Percentiles rank a stretch among this genome's conserved stretches.
Conservation (phyloP, 2,329 filamentous ascomycete species). For the Alternaria incomplexa region DNA sequence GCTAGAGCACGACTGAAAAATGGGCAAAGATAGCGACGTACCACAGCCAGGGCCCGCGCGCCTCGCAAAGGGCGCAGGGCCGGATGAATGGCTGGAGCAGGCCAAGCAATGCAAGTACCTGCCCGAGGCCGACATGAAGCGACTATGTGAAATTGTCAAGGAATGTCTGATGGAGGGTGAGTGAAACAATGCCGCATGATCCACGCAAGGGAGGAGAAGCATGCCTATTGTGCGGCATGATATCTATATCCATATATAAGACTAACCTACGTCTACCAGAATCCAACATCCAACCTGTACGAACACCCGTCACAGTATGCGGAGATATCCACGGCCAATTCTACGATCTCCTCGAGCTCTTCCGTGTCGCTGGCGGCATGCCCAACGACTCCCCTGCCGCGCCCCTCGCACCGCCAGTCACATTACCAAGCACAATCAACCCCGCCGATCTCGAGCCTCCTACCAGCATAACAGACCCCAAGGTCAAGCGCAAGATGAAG, state of each 20-base stretch:
- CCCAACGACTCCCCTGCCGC: slow-evolving; percentile 71
- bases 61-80: slow-evolving; percentile 79
- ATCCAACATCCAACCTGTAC: slow-evolving; percentile 98
- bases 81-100: slow-evolving; percentile 95
- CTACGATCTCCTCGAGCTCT: slow-evolving; percentile 95
- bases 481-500: slow-evolving; percentile 83
- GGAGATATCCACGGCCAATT: slow-evolving; percentile 99
- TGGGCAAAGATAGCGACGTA: slow-evolving; percentile 65
- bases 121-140: slow-evolving; percentile 96
- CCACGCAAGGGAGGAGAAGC: not conserved
- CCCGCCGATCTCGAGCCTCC: slow-evolving; percentile 94
- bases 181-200: slow-evolving; percentile 11
- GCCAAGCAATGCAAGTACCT: slow-evolving; percentile 98
- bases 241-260: not conserved
- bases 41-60: slow-evolving; percentile 92
- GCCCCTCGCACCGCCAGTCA: slow-evolving; percentile 71
- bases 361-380: slow-evolving; percentile 96
- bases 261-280: slow-evolving; percentile 60
- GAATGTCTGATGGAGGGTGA: slow-evolving; percentile 97
- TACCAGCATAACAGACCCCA: slow-evolving; percentile 84
- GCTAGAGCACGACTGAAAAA: slow-evolving; percentile 23
- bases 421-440: slow-evolving; percentile 72
- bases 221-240: no score
- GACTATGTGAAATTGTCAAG: slow-evolving; percentile 98
- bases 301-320: slow-evolving; percentile 94